phyloP scores from a whole-genome alignment of 768 basidiomycete species.

The Boletus bicolor region DNA sequence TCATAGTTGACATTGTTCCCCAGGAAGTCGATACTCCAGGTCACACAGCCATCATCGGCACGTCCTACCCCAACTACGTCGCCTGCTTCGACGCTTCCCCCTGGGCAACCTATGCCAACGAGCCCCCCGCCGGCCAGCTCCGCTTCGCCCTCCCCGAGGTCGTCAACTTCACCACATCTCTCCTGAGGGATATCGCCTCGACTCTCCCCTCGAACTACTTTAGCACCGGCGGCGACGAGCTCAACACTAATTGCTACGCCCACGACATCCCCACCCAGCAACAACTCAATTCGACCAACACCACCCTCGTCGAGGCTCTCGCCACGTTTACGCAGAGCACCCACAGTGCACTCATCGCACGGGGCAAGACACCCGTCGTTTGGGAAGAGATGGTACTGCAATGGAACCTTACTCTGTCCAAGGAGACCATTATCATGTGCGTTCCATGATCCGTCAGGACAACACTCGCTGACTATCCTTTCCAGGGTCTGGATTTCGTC shows the following conservation, averaged over 20 bases:
- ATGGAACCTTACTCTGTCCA: slow-evolving; percentile 38
- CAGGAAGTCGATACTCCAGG: slow-evolving; percentile 85
- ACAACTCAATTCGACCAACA: slow-evolving; percentile 46
- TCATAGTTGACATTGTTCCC: neutral
- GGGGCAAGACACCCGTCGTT: slow-evolving; percentile 75
- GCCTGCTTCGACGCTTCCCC: slow-evolving; percentile 60
- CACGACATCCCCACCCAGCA: slow-evolving; percentile 59
- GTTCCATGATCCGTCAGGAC: neutral
- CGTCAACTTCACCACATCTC: slow-evolving; percentile 51
- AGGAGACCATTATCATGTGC: slow-evolving; percentile 43
- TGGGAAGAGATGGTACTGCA: slow-evolving; percentile 68
- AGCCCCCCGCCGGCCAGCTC: slow-evolving; percentile 83
- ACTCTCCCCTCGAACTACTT: slow-evolving; percentile 60
- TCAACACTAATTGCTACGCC: slow-evolving; percentile 65
- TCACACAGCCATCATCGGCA: slow-evolving; percentile 65
- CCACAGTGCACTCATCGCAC: slow-evolving; percentile 49
- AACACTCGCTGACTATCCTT: neutral
- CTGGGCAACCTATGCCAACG: slow-evolving; percentile 59
- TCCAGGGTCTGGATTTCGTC: slow-evolving; percentile 48
- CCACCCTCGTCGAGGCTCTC: slow-evolving; percentile 63
- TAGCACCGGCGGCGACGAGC: slow-evolving; percentile 79
- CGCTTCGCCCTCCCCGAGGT: slow-evolving; percentile 63
- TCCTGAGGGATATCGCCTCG: slow-evolving; percentile 53
- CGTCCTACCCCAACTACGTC: slow-evolving; percentile 68
- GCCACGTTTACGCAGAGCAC: slow-evolving; percentile 57